These are phyloP conservation scores for Yarrowia keelungensis DNA, from an alignment of 805 yeast species.

Conservation along the genomic window DNA sequence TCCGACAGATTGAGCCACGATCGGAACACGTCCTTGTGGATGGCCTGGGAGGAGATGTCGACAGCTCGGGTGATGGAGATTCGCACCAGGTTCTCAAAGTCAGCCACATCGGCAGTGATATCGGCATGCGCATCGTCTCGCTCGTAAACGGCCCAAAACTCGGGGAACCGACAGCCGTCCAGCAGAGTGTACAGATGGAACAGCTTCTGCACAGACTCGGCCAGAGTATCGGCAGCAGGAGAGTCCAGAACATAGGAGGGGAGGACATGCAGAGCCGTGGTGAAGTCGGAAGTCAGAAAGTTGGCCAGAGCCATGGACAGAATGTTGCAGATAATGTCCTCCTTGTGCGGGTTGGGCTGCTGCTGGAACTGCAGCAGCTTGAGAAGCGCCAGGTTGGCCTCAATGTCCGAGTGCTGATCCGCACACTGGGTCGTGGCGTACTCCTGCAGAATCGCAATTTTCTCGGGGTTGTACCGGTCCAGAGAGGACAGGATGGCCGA, in stretches of 20 bases:
- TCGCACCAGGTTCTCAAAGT: constrained; percentile 49
- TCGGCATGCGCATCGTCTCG: constrained; percentile 49
- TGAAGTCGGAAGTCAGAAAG: constrained; percentile 55
- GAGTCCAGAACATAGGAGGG: constrained; percentile 52
- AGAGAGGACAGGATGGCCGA: constrained; percentile 54
- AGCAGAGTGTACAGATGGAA: constrained; percentile 47
- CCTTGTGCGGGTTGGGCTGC: constrained; percentile 50
- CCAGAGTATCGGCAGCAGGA: constrained; percentile 44
- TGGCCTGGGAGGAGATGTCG: constrained; percentile 45
- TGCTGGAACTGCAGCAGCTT: constrained; percentile 54
- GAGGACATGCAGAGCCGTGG: constrained; percentile 55
- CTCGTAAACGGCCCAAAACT: constrained; percentile 49
- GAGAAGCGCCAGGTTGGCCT: constrained; percentile 57
- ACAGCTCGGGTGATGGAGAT: constrained; percentile 48
- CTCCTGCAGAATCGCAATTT: constrained; percentile 55
- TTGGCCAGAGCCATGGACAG: constrained; percentile 54
- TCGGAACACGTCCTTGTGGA: constrained; percentile 46
- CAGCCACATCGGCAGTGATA: constrained; percentile 49
- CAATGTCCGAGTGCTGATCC: constrained; percentile 52
- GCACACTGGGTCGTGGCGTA: constrained; percentile 54
- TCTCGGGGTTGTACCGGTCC: constrained; percentile 56
- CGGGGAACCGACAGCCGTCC: constrained; percentile 47
- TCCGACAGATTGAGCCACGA: constrained; percentile 47
- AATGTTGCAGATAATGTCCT: constrained; percentile 52
- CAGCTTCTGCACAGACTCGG: constrained; percentile 46